Percentiles rank a stretch among this genome's conserved stretches.
phyloP scores from a whole-genome alignment of 208 protist species.

The Leishmania mexicana region DNA sequence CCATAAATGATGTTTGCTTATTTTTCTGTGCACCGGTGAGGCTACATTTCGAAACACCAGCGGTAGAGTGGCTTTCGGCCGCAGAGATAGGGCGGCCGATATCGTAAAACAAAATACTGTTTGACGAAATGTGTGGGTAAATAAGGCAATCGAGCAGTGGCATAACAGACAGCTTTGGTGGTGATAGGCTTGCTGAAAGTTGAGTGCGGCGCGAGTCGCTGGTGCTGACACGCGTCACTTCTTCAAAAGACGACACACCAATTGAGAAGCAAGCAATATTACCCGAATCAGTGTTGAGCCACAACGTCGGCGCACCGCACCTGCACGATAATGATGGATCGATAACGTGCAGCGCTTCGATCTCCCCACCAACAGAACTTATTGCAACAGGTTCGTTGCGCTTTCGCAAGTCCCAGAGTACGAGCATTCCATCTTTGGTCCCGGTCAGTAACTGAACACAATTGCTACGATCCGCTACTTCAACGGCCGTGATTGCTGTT shows the following conservation, averaged over 20 bases:
- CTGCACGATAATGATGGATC: background rate
- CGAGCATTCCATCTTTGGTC: slow-evolving; percentile 42
- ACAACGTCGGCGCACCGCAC: slow-evolving; percentile 26
- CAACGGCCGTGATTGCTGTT: slow-evolving; percentile 11
- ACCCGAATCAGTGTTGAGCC: slow-evolving; percentile 40
- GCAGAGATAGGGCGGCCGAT: background rate
- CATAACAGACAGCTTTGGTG: slow-evolving; percentile 39
- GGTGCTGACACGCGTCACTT: slow-evolving; percentile 19
- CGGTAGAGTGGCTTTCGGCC: background rate
- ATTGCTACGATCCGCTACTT: slow-evolving; percentile 10
- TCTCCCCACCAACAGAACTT: slow-evolving; percentile 15
- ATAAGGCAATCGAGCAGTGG: slow-evolving; percentile 32
- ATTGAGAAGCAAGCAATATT: slow-evolving; percentile 23
- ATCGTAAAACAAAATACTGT: slow-evolving; percentile 38
- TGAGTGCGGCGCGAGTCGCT: slow-evolving; percentile 32
- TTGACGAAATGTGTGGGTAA: slow-evolving; percentile 48
- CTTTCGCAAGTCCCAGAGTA: slow-evolving; percentile 68
- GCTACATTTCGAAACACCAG: background rate
- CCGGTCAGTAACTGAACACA: slow-evolving; percentile 47
- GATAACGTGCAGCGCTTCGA: slow-evolving; percentile 5
- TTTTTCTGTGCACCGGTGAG: background rate
- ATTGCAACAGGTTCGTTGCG: slow-evolving; percentile 27
- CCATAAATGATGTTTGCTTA: background rate
- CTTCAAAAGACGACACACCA: slow-evolving; percentile 26
- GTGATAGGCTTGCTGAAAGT: slow-evolving; percentile 32